Conservation (phyloP, 352 stramenopile genomes). For the Phytophthora pistaciae region DNA sequence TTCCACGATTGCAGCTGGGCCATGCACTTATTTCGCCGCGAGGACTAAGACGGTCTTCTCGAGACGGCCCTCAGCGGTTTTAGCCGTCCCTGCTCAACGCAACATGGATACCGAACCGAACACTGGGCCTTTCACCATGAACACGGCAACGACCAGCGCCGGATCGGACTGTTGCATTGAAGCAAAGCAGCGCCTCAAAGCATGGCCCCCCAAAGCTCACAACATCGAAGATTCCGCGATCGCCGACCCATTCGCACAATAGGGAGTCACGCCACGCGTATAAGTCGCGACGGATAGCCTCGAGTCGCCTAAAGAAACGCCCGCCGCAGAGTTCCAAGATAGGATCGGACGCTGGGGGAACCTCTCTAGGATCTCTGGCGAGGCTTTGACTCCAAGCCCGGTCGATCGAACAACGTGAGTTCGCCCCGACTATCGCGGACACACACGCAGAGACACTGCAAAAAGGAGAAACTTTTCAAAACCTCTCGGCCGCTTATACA, state of each 20-base stretch:
- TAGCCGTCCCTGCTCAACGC: neutral
- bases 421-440: conserved; percentile 15
- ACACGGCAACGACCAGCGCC: too few relatives aligned
- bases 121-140: neutral
- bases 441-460: conserved; percentile 17
- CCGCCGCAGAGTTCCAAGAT: conserved; percentile 35
- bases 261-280: neutral
- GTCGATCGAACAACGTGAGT: conserved; percentile 28
- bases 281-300: neutral
- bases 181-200: neutral
- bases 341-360: conserved; percentile 39
- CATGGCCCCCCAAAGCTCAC: neutral
- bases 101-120: neutral
- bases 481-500: neutral
- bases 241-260: neutral
- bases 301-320: conserved; percentile 29
- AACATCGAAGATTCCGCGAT: conserved; percentile 10
- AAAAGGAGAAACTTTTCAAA: conserved; percentile 9
- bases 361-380: conserved; percentile 28
- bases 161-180: conserved; percentile 2
- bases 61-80: neutral
- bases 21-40: neutral
- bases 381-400: conserved; percentile 30
- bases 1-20: neutral
- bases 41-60: neutral